These are phyloP conservation scores for Neovahlkampfia damariscottae DNA, from an alignment of 78 protist genomes.

Conservation along the genomic window DNA sequence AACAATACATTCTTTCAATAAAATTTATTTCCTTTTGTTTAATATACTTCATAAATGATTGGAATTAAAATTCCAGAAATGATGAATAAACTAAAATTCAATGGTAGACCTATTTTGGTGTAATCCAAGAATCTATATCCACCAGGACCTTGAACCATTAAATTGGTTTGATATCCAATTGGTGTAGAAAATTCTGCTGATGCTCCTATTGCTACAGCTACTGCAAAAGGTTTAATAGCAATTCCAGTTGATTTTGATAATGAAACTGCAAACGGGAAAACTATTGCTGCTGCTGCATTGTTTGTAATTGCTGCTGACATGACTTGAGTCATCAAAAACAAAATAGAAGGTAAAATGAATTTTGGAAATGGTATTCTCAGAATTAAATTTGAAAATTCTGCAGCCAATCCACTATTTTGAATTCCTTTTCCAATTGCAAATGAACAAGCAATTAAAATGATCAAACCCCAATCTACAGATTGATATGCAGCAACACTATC, in stretches of 20 bases:
- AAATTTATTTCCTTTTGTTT: too few relatives aligned
- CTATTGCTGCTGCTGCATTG: slow-evolving; percentile 12
- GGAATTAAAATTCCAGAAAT: too few relatives aligned
- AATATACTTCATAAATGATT: too few relatives aligned
- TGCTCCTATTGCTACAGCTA: neutral
- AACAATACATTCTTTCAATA: too few relatives aligned
- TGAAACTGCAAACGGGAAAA: slow-evolving; percentile 30
- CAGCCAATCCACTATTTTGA: slow-evolving; percentile 21
- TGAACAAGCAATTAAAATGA: slow-evolving; percentile 12
- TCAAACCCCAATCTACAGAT: neutral
- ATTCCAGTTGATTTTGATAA: too few relatives aligned
- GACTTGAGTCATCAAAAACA: too few relatives aligned
- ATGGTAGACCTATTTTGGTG: slow-evolving; percentile 5
- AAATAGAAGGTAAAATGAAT: too few relatives aligned
- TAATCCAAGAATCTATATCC: slow-evolving; percentile 19
- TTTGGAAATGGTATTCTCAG: too few relatives aligned
- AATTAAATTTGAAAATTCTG: too few relatives aligned
- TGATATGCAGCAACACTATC: neutral
- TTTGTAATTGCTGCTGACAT: too few relatives aligned
- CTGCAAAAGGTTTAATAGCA: neutral
- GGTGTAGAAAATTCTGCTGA: slow-evolving; percentile 23
- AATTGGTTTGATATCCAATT: slow-evolving; percentile 37
- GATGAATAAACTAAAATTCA: slow-evolving; percentile 3
- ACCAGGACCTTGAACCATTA: slow-evolving; percentile 33
- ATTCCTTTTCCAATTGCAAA: slow-evolving; percentile 23